Percentiles rank a stretch among this genome's conserved stretches.
Conservation (phyloP, 2,329 filamentous ascomycete species). For the Colletotrichum cordylinicola region DNA sequence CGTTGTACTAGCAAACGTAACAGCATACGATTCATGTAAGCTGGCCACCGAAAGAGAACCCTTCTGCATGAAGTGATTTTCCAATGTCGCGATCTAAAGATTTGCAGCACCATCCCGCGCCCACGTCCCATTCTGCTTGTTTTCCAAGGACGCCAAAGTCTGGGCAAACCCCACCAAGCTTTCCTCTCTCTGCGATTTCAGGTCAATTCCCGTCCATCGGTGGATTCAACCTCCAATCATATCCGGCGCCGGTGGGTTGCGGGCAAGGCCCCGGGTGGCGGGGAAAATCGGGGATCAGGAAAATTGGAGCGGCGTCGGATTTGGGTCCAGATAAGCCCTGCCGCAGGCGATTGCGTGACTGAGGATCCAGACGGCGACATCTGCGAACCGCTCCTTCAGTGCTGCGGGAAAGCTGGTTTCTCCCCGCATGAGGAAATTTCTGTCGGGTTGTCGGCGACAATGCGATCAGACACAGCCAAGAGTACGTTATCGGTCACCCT, state of each 20-base stretch:
- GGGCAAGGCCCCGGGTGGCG: not conserved
- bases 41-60: not conserved
- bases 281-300: not conserved
- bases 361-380: slow-evolving; percentile 15
- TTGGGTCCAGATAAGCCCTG: slow-evolving; percentile 5
- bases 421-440: not conserved
- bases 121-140: not conserved
- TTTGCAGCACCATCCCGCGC: not conserved
- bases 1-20: not conserved
- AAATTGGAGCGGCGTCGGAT: not conserved
- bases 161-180: slow-evolving; percentile 12
- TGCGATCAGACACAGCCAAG: not conserved
- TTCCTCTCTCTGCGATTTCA: not conserved
- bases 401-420: not conserved
- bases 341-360: slow-evolving; percentile 16
- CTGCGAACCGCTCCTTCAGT: not conserved
- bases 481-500: not conserved
- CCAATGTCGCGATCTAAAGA: slow-evolving; percentile 6
- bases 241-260: not conserved
- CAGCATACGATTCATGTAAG: not conserved
- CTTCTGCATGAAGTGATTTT: not conserved
- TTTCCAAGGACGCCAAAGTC: slow-evolving; percentile 11
- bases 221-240: not conserved
- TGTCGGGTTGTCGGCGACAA: slow-evolving; percentile 14
- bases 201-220: not conserved